These are phyloP conservation scores for Colletotrichum karsti DNA, from an alignment of 2,329 filamentous ascomycete species.

Conservation along the genomic window DNA sequence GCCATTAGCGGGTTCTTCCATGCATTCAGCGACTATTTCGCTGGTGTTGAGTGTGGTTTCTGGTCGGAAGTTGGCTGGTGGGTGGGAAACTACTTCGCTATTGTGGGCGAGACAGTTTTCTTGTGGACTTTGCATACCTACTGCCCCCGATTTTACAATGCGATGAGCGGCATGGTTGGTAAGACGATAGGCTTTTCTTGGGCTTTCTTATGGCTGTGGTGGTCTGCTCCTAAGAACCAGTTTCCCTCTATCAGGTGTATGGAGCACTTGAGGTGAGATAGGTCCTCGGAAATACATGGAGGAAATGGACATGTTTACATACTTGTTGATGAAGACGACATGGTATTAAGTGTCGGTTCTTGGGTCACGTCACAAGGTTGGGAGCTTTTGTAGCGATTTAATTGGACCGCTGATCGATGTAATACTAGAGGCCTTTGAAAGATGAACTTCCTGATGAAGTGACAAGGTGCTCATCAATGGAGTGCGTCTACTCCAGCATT, in stretches of 20 bases:
- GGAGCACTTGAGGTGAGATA: background rate
- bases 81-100: slow-evolving; percentile 6
- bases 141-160: slow-evolving; percentile 5
- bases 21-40: background rate
- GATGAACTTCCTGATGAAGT: no score
- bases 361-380: no score
- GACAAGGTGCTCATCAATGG: no score
- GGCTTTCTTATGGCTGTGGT: slow-evolving; percentile 19
- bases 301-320: no score
- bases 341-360: no score
- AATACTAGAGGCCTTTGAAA: no score
- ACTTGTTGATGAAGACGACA: no score
- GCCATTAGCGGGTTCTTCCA: slow-evolving; percentile 21
- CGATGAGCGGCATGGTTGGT: background rate
- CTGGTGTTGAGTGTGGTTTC: slow-evolving; percentile 10
- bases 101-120: slow-evolving; percentile 13
- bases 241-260: background rate
- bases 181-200: slow-evolving; percentile 16
- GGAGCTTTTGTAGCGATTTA: no score
- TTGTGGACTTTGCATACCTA: background rate
- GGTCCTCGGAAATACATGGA: no score
- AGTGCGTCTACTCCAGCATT: no score
- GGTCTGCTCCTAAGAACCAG: slow-evolving; percentile 5
- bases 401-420: no score
- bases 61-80: slow-evolving; percentile 21